phyloP scores from a whole-genome alignment of 805 yeast genomes.

The Deakozyma indianensis region DNA sequence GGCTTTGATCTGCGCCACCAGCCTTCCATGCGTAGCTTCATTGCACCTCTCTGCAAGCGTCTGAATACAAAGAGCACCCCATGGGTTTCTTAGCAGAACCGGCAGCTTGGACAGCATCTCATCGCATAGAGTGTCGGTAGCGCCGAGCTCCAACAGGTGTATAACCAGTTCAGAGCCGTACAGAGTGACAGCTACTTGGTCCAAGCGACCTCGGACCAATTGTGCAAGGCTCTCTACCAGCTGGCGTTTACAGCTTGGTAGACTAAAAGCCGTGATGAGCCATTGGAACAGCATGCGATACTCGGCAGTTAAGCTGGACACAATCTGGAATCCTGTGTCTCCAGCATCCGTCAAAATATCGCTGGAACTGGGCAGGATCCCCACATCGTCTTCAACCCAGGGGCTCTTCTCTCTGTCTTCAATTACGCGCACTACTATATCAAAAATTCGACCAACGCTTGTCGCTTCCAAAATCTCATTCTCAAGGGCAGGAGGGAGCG shows the following conservation, averaged over 20 bases:
- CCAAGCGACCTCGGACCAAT: neutral
- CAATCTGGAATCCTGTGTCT: neutral
- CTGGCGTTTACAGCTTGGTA: neutral
- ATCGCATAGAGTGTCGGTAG: neutral
- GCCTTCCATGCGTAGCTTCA: neutral
- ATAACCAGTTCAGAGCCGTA: neutral
- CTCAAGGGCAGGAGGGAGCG: neutral
- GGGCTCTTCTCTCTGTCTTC: too few species aligned
- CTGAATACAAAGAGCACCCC: slow-evolving; percentile 1
- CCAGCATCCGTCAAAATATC: neutral
- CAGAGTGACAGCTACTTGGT: neutral
- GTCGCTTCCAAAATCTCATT: neutral
- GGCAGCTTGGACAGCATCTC: neutral
- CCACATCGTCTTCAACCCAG: too few species aligned
- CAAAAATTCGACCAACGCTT: too few species aligned
- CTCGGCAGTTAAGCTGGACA: neutral
- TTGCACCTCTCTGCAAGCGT: neutral
- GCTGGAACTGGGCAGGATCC: neutral
- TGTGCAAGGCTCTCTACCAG: neutral
- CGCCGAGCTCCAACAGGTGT: neutral
- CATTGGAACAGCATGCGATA: neutral
- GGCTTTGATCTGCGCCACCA: neutral
- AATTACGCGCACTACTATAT: too few species aligned
- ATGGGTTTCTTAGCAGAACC: neutral
- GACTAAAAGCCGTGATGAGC: neutral